phyloP scores from a whole-genome alignment of 2,329 filamentous ascomycete species.

The Fusarium coicis region DNA sequence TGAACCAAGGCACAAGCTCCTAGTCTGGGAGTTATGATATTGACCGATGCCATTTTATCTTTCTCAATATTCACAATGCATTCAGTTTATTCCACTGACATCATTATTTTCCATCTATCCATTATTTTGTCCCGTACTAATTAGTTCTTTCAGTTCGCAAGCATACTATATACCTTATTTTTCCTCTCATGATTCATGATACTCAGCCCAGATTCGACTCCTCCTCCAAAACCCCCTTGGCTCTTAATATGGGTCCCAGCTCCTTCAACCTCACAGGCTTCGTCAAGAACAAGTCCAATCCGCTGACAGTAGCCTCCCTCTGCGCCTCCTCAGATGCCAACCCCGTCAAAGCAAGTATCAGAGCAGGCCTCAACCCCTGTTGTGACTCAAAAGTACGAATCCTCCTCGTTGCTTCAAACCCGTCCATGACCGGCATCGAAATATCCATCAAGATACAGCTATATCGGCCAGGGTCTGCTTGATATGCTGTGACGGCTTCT shows the following conservation, averaged over 20 bases:
- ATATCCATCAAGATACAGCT: conserved; percentile 59
- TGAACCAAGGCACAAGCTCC: no score
- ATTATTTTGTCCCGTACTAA: background rate
- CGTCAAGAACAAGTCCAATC: conserved; percentile 65
- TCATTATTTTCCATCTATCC: background rate
- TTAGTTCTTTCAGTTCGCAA: no score
- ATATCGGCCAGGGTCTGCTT: conserved; percentile 36
- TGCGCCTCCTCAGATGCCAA: conserved; percentile 61
- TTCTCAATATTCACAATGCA: background rate
- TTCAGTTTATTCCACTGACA: background rate
- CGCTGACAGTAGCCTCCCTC: conserved; percentile 63
- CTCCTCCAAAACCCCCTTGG: conserved; percentile 30
- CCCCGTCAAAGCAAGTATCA: conserved; percentile 65
- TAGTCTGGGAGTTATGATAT: no score
- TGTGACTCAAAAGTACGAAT: conserved; percentile 62
- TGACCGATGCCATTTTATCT: no score
- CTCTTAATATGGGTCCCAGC: conserved; percentile 41
- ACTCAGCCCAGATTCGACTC: conserved; percentile 13
- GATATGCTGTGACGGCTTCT: conserved; percentile 48
- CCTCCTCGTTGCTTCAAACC: conserved; percentile 60
- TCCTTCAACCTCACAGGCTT: conserved; percentile 62
- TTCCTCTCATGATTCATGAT: no score
- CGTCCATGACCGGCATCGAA: conserved; percentile 68
- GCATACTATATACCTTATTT: background rate
- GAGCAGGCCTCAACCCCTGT: conserved; percentile 52